Percentiles rank a stretch among this genome's conserved stretches.
Evolutionary conservation across 257 asterid genomes (phyloP).

Genomic region (Paulownia fortunei): DNA sequence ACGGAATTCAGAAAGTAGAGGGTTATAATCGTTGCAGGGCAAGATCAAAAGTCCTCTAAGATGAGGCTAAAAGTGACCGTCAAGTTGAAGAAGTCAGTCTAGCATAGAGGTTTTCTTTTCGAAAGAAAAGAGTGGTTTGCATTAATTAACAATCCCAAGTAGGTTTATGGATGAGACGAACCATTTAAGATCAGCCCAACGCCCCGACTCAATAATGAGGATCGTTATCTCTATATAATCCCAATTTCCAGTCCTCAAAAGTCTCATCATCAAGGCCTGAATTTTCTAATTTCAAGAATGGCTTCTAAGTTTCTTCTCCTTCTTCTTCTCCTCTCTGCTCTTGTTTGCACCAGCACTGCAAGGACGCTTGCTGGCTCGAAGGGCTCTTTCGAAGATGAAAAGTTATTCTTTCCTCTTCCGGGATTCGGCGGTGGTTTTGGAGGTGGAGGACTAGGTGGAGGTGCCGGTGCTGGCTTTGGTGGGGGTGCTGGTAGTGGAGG

Average conservation of each 20-base stretch:
- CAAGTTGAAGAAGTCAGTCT: background rate
- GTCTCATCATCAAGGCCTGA: conserved; percentile 14
- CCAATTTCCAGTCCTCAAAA: background rate
- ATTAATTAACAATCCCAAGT: conserved; percentile 16
- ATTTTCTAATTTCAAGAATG: background rate
- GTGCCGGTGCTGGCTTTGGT: background rate
- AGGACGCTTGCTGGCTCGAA: conserved; percentile 25
- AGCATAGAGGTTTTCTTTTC: background rate
- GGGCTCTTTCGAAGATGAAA: conserved; percentile 16
- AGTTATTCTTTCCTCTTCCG: background rate
- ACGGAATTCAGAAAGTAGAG: background rate
- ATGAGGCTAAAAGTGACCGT: background rate
- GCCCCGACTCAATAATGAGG: background rate
- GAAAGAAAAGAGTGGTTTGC: background rate
- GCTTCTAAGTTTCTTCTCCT: conserved; percentile 16
- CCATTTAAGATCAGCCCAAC: background rate
- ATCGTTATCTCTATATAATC: conserved; percentile 19
- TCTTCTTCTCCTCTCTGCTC: conserved; percentile 14
- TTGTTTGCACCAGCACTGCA: conserved; percentile 25
- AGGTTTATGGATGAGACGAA: conserved; percentile 4
- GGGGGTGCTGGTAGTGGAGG: conserved; percentile 12
- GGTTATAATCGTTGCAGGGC: no score
- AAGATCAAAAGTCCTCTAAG: background rate
- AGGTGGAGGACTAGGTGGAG: conserved; percentile 5
- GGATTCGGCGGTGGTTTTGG: conserved; percentile 14